These are phyloP conservation scores for Alternaria metachromatica DNA, from an alignment of 2,329 filamentous ascomycete species.

Conservation along the genomic window DNA sequence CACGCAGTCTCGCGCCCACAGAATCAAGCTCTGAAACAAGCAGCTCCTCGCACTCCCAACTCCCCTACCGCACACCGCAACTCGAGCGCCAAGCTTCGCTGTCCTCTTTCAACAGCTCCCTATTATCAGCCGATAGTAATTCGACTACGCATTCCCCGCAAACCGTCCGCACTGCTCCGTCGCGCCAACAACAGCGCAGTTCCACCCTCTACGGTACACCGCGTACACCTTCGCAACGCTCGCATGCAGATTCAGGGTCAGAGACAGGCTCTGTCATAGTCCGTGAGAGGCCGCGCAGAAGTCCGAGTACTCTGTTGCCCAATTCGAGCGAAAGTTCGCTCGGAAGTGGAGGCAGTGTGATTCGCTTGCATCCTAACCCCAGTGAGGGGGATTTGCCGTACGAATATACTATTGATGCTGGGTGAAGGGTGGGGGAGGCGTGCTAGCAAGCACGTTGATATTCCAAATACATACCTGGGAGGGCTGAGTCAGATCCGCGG, in stretches of 20 bases:
- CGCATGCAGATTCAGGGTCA: slow-evolving; percentile 24
- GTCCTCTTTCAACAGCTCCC: slow-evolving; percentile 23
- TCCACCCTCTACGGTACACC: slow-evolving; percentile 30
- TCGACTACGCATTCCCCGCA: slow-evolving; percentile 31
- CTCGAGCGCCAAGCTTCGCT: slow-evolving; percentile 29
- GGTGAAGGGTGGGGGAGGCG: slow-evolving; percentile 2
- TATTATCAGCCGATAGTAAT: slow-evolving; percentile 15
- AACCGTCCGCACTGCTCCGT: slow-evolving; percentile 40
- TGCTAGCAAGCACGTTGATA: not conserved
- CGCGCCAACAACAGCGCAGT: slow-evolving; percentile 29
- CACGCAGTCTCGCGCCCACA: slow-evolving; percentile 43
- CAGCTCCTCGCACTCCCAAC: slow-evolving; percentile 31
- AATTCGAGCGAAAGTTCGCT: slow-evolving; percentile 42
- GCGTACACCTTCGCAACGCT: slow-evolving; percentile 34
- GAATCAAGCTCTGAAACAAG: slow-evolving; percentile 25
- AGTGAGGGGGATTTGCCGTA: slow-evolving; percentile 43
- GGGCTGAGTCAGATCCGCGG: not conserved
- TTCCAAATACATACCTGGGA: not conserved
- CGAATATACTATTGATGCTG: slow-evolving; percentile 28
- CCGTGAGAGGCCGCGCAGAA: slow-evolving; percentile 22
- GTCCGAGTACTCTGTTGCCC: slow-evolving; percentile 38
- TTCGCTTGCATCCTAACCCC: slow-evolving; percentile 34
- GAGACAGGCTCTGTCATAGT: slow-evolving; percentile 37
- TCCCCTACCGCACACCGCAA: slow-evolving; percentile 38
- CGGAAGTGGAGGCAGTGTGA: slow-evolving; percentile 29